phyloP scores from a whole-genome alignment of 164 flowering plant genomes.

The Brasenia schreberi region DNA sequence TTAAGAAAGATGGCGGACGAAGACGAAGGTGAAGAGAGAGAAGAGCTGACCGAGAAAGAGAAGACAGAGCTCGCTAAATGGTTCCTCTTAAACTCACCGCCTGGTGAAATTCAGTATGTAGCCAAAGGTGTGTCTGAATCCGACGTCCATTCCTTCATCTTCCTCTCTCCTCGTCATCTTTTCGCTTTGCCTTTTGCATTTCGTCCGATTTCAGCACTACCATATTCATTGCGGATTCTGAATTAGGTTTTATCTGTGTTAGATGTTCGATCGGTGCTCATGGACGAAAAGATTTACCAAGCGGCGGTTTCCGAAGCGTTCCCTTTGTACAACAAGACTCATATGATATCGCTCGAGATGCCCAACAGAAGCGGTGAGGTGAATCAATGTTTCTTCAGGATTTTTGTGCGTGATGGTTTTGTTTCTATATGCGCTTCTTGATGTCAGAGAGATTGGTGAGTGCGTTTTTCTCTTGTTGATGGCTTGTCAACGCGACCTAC shows the following conservation, averaged over 20 bases:
- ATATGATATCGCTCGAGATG: constrained; percentile 66
- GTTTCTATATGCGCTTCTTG: neutral
- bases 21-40: constrained; percentile 15
- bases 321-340: constrained; percentile 73
- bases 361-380: constrained; percentile 78
- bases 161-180: neutral
- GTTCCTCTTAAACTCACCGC: constrained; percentile 89
- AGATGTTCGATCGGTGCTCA: constrained; percentile 56
- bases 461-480: no score
- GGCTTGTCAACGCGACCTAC: no score
- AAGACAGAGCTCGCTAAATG: constrained; percentile 83
- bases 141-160: neutral
- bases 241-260: constrained; percentile 4
- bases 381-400: constrained; percentile 8
- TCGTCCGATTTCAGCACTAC: neutral
- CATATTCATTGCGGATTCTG: neutral
- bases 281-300: constrained; percentile 49
- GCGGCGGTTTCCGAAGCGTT: constrained; percentile 74
- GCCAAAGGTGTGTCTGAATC: constrained; percentile 54
- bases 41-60: constrained; percentile 29
- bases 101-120: constrained; percentile 92
- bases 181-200: no score
- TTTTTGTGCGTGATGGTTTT: neutral
- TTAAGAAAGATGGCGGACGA: constrained; percentile 28
- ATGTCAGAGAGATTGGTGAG: neutral